These are phyloP conservation scores for Urochloa ruziziensis DNA, from an alignment of 176 grass and related monocot species.

Conservation along the genomic window DNA sequence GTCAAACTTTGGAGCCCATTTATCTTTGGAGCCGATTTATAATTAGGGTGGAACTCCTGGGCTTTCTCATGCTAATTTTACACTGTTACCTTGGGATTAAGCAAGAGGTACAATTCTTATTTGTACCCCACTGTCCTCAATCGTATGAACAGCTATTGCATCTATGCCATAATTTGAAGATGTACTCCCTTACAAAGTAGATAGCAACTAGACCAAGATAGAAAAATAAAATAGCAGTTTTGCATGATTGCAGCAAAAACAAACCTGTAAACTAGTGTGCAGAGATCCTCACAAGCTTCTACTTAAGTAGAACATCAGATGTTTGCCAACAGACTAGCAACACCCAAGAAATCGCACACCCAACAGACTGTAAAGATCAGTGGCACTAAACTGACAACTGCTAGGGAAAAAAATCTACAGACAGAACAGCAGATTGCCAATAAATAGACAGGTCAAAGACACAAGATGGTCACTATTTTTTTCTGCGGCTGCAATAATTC, in stretches of 20 bases:
- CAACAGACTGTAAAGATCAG: background rate
- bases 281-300: background rate
- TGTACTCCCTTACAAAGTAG: background rate
- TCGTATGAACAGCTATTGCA: background rate
- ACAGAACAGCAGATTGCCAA: background rate
- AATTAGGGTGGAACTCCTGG: background rate
- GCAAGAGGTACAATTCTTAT: background rate
- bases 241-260: background rate
- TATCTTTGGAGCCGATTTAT: too few species aligned
- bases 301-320: background rate
- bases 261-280: background rate
- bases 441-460: background rate
- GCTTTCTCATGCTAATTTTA: too few species aligned
- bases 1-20: background rate
- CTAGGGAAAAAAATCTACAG: background rate
- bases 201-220: background rate
- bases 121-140: background rate
- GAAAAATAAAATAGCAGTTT: background rate
- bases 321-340: background rate
- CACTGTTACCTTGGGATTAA: too few species aligned
- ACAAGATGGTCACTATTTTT: too few species aligned
- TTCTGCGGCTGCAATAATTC: background rate
- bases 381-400: background rate
- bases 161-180: background rate
- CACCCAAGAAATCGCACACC: background rate